These are phyloP conservation scores for Tetracladium setigerum DNA, from an alignment of 495 filamentous ascomycete genomes.

Conservation along the genomic window DNA sequence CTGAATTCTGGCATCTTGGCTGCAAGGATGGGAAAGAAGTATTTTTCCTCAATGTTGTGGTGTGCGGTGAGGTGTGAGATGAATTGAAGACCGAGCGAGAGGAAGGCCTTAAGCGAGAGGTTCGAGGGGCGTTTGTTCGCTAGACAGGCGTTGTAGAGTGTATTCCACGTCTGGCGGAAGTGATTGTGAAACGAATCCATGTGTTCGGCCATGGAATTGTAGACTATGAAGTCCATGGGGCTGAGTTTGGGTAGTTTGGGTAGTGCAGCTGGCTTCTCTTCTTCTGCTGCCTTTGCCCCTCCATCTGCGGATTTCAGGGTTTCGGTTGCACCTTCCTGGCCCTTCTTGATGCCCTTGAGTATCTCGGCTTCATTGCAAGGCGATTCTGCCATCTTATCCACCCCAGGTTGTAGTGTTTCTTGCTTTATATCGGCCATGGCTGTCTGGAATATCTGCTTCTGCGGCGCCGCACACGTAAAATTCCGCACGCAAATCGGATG, in stretches of 20 bases:
- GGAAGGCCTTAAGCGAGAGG: slow-evolving; percentile 56
- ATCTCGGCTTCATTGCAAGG: neutral
- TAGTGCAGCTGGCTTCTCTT: slow-evolving; percentile 7
- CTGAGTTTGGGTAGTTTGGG: slow-evolving; percentile 9
- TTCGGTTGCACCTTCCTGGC: too few relatives aligned
- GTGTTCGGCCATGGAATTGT: slow-evolving; percentile 13
- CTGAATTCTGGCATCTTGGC: slow-evolving; percentile 75
- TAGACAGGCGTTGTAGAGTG: slow-evolving; percentile 53
- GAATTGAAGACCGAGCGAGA: slow-evolving; percentile 58
- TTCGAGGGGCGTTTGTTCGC: slow-evolving; percentile 43
- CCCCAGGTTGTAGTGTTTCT: neutral
- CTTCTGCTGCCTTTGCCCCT: neutral
- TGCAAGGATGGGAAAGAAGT: slow-evolving; percentile 75
- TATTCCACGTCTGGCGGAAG: slow-evolving; percentile 67
- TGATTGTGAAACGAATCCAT: slow-evolving; percentile 52
- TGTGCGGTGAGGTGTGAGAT: slow-evolving; percentile 62
- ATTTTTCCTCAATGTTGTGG: slow-evolving; percentile 77
- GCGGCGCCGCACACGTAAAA: slow-evolving; percentile 10
- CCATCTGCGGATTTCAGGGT: neutral
- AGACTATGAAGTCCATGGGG: slow-evolving; percentile 16
- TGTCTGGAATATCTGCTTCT: slow-evolving; percentile 5
- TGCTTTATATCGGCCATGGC: slow-evolving; percentile 12
- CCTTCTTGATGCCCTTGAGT: neutral
- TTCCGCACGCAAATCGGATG: slow-evolving; percentile 13
- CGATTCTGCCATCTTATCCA: slow-evolving; percentile 1